Percentiles rank a stretch among this genome's conserved stretches.
Evolutionary conservation across 1,139 yeast genomes (phyloP).

Genomic region (Blastobotrys persicus): DNA sequence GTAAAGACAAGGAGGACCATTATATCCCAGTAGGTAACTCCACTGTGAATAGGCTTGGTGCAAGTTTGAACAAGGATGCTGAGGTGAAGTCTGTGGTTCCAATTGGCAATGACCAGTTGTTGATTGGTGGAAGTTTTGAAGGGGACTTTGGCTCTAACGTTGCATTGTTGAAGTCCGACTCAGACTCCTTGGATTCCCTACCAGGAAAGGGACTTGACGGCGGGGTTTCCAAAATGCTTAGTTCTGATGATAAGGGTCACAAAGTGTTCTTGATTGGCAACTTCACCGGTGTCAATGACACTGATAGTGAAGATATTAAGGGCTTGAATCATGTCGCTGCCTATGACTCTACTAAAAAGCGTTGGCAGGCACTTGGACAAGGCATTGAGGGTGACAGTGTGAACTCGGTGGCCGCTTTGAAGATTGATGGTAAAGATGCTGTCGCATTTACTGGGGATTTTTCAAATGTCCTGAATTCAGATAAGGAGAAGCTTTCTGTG

Average conservation of each 20-base stretch:
- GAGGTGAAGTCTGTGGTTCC: conserved; percentile 39
- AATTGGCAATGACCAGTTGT: conserved; percentile 34
- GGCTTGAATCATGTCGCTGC: conserved; percentile 31
- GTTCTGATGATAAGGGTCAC: conserved; percentile 23
- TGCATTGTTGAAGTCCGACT: conserved; percentile 10
- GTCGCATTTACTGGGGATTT: conserved; percentile 38
- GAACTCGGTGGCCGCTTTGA: conserved; percentile 26
- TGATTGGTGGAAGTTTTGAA: conserved; percentile 52
- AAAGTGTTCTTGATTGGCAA: conserved; percentile 41
- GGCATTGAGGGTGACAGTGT: conserved; percentile 32
- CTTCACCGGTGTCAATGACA: conserved; percentile 31
- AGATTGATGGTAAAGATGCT: conserved; percentile 36
- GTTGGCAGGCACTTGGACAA: conserved; percentile 29
- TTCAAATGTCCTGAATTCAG: conserved; percentile 1
- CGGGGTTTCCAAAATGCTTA: conserved; percentile 33
- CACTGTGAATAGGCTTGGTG: conserved; percentile 53
- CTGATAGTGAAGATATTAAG: conserved; percentile 28
- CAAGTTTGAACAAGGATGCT: conserved; percentile 45
- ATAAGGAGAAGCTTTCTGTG: conserved; percentile 12
- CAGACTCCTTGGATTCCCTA: conserved; percentile 21
- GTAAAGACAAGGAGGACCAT: conserved; percentile 32
- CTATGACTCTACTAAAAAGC: conserved; percentile 28
- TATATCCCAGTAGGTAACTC: conserved; percentile 60
- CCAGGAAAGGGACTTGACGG: conserved; percentile 44
- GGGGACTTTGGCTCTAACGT: conserved; percentile 32